Evolutionary conservation across 257 asterid genomes (phyloP), one percentile per base, ranked within the genome.

Genomic region (Nicotiana knightiana): DNA sequence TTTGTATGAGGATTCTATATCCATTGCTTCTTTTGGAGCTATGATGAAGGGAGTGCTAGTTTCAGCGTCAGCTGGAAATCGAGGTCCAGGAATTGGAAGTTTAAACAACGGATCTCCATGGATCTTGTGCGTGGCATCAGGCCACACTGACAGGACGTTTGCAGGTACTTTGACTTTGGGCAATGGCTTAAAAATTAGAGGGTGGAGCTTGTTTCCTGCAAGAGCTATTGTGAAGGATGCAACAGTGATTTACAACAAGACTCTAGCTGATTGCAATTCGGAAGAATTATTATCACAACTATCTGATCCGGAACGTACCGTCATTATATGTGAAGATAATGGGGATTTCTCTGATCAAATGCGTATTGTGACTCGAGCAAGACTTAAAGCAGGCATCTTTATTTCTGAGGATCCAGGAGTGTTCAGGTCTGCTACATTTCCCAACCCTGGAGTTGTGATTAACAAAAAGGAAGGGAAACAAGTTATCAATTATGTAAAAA

Each of bases 41-140:
- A 48, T 65, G 77, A 30, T 64, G 77, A 80, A 65, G 77, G 77
- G 83, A 54, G 21, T 80, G 17, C 66, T 80, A 18, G 77, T 80
- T 35, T 26, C 83, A n/a, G 83, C 77, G 2, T 80, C 83, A 33
- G 83, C 83, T 15, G 83, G 83, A 26, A 80, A 80, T 55, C 32
- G 77, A 53, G 83, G 83, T 9, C 83, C 83, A 0, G 28, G 15
- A 3, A 28, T 65, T 17, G 77, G 83, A 26, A 64, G 77, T 2
- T 35, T 80, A 80, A 80, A 80, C 83, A 80, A 65, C 46, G 83
- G 77, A 33, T 33, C 75, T 37, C 82, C 82, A 48, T 83, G 79
- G 82, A 55, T 55, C 59, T 77, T 64, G 82, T 46, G 80, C 0
- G 83, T 77, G 8, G 66, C 64, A 28, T 57, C 83, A 57, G 54